These are phyloP conservation scores for Nemania abortiva DNA, from an alignment of 2,329 filamentous ascomycete genomes.

Conservation along the genomic window DNA sequence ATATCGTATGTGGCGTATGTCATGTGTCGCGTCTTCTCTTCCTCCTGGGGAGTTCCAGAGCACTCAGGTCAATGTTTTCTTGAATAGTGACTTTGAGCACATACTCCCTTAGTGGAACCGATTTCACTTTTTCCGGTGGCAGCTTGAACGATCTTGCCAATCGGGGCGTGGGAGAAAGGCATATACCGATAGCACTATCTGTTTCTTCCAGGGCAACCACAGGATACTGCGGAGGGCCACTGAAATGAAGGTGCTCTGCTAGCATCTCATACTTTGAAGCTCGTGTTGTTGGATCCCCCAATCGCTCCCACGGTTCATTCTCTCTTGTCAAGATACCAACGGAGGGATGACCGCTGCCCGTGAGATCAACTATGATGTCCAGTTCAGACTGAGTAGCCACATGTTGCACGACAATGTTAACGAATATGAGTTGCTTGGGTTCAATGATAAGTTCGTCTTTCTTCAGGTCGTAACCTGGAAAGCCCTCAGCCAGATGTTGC, in stretches of 20 bases:
- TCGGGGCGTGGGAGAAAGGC: constrained; percentile 4
- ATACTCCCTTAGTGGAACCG: constrained; percentile 6
- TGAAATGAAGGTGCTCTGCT: constrained; percentile 16
- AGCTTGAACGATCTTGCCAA: not conserved
- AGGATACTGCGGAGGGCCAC: constrained; percentile 16
- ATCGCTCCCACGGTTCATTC: not conserved
- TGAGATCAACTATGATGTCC: constrained; percentile 9
- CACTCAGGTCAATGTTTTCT: not conserved
- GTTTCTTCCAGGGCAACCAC: not conserved
- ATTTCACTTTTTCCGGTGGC: not conserved
- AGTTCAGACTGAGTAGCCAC: not conserved
- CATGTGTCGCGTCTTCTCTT: not conserved
- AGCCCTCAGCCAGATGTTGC: not conserved
- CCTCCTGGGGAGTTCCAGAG: not conserved
- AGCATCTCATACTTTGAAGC: constrained; percentile 10
- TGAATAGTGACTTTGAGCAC: constrained; percentile 7
- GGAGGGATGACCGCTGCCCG: constrained; percentile 10
- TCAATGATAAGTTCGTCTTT: constrained; percentile 8
- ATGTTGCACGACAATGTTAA: constrained; percentile 4
- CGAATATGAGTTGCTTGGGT: constrained; percentile 9
- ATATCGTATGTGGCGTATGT: not conserved
- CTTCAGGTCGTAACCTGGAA: not conserved
- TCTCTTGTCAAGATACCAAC: constrained; percentile 12
- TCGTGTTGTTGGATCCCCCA: constrained; percentile 6
- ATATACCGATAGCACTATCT: constrained; percentile 4